Evolutionary conservation across 2,329 filamentous ascomycete genomes (phyloP).

Genomic region (Sporothrix sp.): DNA sequence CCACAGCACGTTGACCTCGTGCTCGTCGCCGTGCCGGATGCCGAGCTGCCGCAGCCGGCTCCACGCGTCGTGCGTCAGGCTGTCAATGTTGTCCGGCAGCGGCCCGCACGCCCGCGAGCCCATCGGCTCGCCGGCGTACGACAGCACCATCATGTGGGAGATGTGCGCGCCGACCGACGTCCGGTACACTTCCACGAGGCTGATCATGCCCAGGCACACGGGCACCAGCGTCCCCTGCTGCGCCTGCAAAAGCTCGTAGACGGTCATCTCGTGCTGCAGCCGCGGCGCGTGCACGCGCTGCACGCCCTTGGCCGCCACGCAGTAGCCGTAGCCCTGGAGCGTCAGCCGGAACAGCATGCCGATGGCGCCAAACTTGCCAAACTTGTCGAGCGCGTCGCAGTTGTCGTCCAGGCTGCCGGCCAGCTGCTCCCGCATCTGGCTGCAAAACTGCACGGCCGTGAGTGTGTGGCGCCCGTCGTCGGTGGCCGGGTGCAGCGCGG

Average conservation of each 20-base stretch:
- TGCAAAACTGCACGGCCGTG: neutral
- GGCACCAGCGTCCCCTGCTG: constrained; percentile 9
- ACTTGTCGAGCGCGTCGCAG: constrained; percentile 5
- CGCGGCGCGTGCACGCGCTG: neutral
- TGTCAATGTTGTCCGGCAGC: neutral
- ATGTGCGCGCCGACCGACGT: neutral
- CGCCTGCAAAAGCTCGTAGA: neutral
- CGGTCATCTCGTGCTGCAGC: neutral
- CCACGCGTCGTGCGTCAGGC: neutral
- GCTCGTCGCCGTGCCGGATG: neutral
- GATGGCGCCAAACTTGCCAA: neutral
- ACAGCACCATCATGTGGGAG: constrained; percentile 9
- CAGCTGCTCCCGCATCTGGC: neutral
- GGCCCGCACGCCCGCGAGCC: neutral
- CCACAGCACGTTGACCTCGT: neutral
- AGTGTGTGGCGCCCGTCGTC: neutral
- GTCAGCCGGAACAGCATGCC: constrained; percentile 5
- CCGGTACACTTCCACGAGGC: neutral
- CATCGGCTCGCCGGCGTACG: constrained; percentile 4
- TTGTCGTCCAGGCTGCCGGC: neutral
- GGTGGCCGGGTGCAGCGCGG: neutral
- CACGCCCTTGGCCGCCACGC: constrained; percentile 7
- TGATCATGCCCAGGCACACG: neutral
- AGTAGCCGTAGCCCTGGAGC: constrained; percentile 6
- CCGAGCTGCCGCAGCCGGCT: neutral